These are phyloP conservation scores for Trypanosoma grayi DNA, from an alignment of 208 protist species.

Conservation along the genomic window DNA sequence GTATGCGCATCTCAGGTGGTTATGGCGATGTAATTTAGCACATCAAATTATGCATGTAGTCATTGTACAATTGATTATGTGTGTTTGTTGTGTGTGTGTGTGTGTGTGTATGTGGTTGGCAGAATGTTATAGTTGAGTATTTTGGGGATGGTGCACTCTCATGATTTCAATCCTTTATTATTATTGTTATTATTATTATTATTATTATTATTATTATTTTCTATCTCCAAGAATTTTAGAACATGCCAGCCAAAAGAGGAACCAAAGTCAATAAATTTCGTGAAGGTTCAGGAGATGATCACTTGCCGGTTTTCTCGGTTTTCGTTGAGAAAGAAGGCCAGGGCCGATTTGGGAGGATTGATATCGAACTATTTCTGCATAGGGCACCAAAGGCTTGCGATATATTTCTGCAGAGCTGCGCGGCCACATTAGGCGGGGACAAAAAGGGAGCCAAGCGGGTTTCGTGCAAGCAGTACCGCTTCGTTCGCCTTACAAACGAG, in stretches of 20 bases:
- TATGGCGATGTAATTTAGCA: background rate
- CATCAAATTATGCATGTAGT: background rate
- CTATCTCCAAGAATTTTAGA: background rate
- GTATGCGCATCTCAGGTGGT: background rate
- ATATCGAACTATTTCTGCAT: constrained; percentile 30
- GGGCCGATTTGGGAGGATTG: constrained; percentile 28
- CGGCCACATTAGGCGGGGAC: constrained; percentile 32
- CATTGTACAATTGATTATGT: background rate
- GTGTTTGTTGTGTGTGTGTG: background rate
- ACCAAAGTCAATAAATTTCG: constrained; percentile 27
- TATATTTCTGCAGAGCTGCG: constrained; percentile 54
- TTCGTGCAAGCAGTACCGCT: constrained; percentile 53
- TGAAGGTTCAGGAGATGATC: constrained; percentile 23
- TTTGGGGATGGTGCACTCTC: too few relatives aligned
- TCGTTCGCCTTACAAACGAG: constrained; percentile 58
- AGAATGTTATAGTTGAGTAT: too few relatives aligned
- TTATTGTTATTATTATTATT: constrained; percentile 14
- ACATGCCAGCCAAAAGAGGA: constrained; percentile 23
- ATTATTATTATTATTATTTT: constrained; percentile 12
- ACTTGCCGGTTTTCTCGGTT: constrained; percentile 27
- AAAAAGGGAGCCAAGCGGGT: constrained; percentile 52
- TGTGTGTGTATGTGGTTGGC: constrained; percentile 4
- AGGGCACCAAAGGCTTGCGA: constrained; percentile 71
- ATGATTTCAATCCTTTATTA: too few relatives aligned
- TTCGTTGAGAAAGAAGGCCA: constrained; percentile 30